A percentile compares a stretch with the other conserved stretches of the same genome.
Evolutionary conservation across 78 protist genomes (phyloP).

Genomic region (Dictyostelium discoideum): DNA sequence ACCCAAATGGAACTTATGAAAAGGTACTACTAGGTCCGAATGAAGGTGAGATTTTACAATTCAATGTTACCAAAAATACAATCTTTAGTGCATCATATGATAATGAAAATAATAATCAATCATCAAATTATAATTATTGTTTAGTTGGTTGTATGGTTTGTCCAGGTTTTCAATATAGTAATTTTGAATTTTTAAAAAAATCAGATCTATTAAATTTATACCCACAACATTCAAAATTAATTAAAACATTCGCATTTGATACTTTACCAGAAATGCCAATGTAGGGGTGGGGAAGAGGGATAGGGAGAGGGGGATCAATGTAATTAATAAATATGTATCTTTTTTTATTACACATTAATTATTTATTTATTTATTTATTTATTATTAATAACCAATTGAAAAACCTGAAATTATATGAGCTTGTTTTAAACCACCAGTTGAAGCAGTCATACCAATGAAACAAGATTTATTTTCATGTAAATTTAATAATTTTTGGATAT

Average conservation of each 20-base stretch:
- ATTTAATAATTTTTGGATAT: neutral
- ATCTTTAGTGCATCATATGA: neutral
- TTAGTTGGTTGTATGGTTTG: neutral
- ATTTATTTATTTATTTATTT: neutral
- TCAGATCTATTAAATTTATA: neutral
- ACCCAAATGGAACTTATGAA: neutral
- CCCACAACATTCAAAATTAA: neutral
- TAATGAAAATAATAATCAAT: neutral
- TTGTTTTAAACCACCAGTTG: conserved; percentile 85
- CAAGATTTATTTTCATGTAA: conserved; percentile 4
- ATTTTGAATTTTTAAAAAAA: neutral
- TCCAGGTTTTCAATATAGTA: neutral
- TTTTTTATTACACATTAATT: neutral
- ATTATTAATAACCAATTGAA: conserved; percentile 11
- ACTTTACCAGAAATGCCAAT: neutral
- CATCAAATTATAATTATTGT: neutral
- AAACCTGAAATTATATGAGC: conserved; percentile 46
- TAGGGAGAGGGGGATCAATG: too few relatives aligned
- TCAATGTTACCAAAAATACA: neutral
- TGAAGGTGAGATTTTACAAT: neutral
- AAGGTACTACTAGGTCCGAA: neutral
- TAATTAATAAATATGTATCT: too few relatives aligned
- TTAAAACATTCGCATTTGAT: neutral
- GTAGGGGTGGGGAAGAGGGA: too few relatives aligned
- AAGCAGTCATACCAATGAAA: conserved; percentile 78